A percentile compares a stretch with the other conserved stretches of the same genome.
Evolutionary conservation across 2,329 filamentous ascomycete species (phyloP).

Genomic region (Fusarium phyllophilum): DNA sequence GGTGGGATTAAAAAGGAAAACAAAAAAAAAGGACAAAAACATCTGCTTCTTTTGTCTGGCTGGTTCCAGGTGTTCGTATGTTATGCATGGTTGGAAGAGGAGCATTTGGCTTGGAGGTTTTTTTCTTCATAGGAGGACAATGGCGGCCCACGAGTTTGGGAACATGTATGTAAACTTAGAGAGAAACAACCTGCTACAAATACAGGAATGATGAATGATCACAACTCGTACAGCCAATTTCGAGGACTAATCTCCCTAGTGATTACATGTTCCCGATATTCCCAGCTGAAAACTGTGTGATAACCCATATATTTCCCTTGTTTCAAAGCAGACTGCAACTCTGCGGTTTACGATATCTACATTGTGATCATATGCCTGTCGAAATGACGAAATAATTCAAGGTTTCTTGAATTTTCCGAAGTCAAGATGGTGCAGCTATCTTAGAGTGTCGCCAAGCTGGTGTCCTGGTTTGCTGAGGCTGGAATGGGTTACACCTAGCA

Average conservation of each 20-base stretch:
- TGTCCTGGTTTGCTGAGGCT: conserved; percentile 33
- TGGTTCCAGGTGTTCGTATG: conserved; percentile 49
- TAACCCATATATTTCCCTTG: background rate
- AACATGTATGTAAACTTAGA: conserved; percentile 50
- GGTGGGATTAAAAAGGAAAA: conserved; percentile 15
- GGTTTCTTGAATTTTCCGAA: background rate
- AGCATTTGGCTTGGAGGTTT: conserved; percentile 49
- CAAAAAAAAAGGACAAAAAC: conserved; percentile 21
- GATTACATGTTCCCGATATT: conserved; percentile 9
- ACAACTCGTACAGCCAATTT: conserved; percentile 31
- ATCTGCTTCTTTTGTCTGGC: conserved; percentile 46
- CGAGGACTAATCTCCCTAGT: conserved; percentile 23
- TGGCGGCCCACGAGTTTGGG: conserved; percentile 46
- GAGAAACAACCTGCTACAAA: conserved; percentile 44
- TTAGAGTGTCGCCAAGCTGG: conserved; percentile 14
- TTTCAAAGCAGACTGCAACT: background rate
- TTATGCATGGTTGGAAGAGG: conserved; percentile 49
- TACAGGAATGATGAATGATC: conserved; percentile 46
- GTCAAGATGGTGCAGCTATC: conserved; percentile 3
- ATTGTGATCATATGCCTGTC: background rate
- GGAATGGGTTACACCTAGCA: conserved; percentile 52
- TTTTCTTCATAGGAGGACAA: conserved; percentile 49
- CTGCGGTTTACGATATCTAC: background rate
- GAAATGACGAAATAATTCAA: background rate
- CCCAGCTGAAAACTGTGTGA: conserved; percentile 1